Evolutionary conservation across 768 basidiomycete genomes (phyloP).

Genomic region (Auricularia sp.): DNA sequence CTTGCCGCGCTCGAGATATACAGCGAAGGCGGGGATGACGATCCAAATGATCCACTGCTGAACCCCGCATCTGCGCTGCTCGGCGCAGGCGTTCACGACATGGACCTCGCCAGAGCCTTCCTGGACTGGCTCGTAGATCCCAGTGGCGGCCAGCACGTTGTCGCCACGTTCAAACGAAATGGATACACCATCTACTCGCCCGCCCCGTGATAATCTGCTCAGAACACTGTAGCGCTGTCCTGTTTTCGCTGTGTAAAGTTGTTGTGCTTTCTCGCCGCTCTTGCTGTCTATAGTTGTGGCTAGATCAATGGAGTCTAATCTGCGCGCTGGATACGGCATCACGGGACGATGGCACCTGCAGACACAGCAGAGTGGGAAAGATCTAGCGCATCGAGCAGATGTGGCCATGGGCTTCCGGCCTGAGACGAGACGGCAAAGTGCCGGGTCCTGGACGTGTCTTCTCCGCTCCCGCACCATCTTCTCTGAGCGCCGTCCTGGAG

Average conservation of each 20-base stretch:
- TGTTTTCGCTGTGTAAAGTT: neutral
- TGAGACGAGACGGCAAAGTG: too few relatives aligned
- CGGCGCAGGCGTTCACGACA: conserved; percentile 18
- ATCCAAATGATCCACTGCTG: conserved; percentile 30
- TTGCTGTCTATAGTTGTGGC: too few relatives aligned
- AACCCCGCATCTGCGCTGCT: conserved; percentile 39
- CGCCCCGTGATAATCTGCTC: conserved; percentile 14
- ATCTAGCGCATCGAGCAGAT: too few relatives aligned
- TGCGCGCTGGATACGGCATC: too few relatives aligned
- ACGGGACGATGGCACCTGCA: too few relatives aligned
- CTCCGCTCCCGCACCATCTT: too few relatives aligned
- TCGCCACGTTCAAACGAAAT: conserved; percentile 27
- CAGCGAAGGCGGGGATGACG: conserved; percentile 30
- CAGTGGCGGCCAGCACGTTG: conserved; percentile 36
- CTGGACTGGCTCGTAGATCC: conserved; percentile 32
- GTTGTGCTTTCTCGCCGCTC: too few relatives aligned
- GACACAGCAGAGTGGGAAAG: too few relatives aligned
- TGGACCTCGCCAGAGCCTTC: conserved; percentile 27
- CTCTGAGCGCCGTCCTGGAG: too few relatives aligned
- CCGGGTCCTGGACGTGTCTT: too few relatives aligned
- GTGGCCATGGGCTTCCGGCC: too few relatives aligned
- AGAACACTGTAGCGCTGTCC: neutral
- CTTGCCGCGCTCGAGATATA: conserved; percentile 27
- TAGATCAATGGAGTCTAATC: too few relatives aligned
- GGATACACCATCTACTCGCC: conserved; percentile 23